Base-by-base conservation (phyloP, 495 filamentous ascomycete species). In the Xylaria scruposa region DNA sequence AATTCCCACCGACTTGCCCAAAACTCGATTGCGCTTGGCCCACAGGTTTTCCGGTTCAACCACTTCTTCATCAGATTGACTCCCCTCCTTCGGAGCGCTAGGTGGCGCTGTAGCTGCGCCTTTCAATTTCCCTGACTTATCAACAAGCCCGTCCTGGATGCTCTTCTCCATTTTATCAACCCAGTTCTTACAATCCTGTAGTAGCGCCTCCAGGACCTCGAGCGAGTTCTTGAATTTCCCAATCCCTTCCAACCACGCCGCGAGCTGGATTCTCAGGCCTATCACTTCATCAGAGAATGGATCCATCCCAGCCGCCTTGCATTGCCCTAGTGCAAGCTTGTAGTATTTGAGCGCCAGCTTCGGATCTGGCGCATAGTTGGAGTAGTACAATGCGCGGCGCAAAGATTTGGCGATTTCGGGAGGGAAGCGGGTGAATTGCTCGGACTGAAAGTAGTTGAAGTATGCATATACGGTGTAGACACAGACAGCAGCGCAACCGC, bases 201-300 rank as follows among this genome's bases (percentile, higher is more conserved):
- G 81, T 76, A 94, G 74, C 40, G 85, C 83, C 84, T 97, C 94
- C 46, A 98, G 80, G 9, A 97, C 88, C 61, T 92, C 85, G 54
- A 91, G 88, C 0, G 94, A 90, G 69, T 89, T 88, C 54, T 87
- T 83, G 68, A 87, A 88, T 70, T 90, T 81, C 24, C 90, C 85
- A 5, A 91, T 84, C 78, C 92, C 91, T 83, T 97, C 93, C 73
- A 97, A 83, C 84, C 97, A 88, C 17, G 84, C 85, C 4, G 93
- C 90, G 5, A 97, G 79, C 80, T 93, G 90, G 40, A 97, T 88
- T 82, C 93, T 96, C 24, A 99, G 88, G 0, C 96, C 96, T 60
- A 97, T 83, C 17, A 98, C 88, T 76, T 97, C 96, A 70, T 97
- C 92, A 3, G 91, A 93, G 75, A 93, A 96, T 3, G 92, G 92